Evolutionary conservation across 495 filamentous ascomycete species (phyloP), one percentile per base, ranked within the genome.

Genomic region (Apodospora peruviana): DNA sequence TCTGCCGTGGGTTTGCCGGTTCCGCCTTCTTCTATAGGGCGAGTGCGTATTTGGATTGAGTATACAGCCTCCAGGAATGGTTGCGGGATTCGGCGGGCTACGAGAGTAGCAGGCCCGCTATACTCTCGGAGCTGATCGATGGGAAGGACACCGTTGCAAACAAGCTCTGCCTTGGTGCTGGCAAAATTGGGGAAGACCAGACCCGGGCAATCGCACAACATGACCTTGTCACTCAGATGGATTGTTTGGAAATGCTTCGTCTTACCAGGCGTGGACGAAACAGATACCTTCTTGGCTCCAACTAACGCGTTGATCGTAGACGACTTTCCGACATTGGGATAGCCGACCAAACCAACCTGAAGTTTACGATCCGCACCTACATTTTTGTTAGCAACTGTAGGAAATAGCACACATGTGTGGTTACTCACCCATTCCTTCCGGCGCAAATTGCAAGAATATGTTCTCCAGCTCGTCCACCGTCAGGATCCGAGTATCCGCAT

Each of bases 231-330:
- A 52, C 86, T 90, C 40, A 97, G 78, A 65, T 95, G 91, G 54
- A 99, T 90, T 16, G 94, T 99, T 66, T 99, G 94, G 73, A 99
- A 99, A 60, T 99, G 94, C 72, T 99, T 99, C 9, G 94, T 99
- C 69, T 97, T 99, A 48, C 94, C 94, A 5, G 94, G 94, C 2
- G 94, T 99, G 22, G 91, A 83, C 34, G 94, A 97, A 35, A 99
- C 94, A 2, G 91, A 96, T 4, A 99, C 94, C 70, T 97, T 97
- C 77, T 96, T 97, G 46, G 94, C 86, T 43, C 94, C 94, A 49
- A 96, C 88, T 35, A 99, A 81, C 11, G 94, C 91, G 71, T 99
- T 99, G 76, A 99, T 97, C 7, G 94, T 99, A 35, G 89, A 95
- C 5, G 94, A 97, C 68, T 99, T 99, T 60, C 94, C 94, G 55